A percentile compares a stretch with the other conserved stretches of the same genome.
Evolutionary conservation across 345 rosid species (phyloP).

Genomic region (Citrus medica): DNA sequence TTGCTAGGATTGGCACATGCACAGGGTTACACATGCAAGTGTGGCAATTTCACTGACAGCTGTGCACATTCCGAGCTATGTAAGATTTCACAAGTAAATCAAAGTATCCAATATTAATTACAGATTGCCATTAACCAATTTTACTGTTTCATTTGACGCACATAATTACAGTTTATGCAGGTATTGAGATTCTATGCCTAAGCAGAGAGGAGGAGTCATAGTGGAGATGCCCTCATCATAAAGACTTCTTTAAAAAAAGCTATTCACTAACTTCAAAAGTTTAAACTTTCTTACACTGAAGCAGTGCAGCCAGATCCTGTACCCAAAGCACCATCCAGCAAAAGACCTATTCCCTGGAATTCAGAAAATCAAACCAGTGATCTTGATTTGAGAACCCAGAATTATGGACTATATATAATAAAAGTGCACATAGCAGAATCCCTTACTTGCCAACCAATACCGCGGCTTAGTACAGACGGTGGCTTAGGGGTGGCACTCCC

Average conservation of each 20-base stretch:
- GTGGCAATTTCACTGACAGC: no score
- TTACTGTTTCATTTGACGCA: background rate
- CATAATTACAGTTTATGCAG: background rate
- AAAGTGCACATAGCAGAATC: background rate
- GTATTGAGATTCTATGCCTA: background rate
- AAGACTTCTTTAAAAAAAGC: background rate
- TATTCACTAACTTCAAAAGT: background rate
- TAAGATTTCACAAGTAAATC: background rate
- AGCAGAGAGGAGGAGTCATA: background rate
- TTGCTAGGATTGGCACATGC: background rate
- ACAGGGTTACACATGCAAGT: background rate
- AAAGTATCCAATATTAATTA: background rate
- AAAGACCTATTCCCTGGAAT: constrained; percentile 63
- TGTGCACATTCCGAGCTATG: background rate
- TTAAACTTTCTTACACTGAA: constrained; percentile 50
- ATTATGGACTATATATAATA: background rate
- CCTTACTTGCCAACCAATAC: constrained; percentile 75
- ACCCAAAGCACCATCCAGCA: constrained; percentile 67
- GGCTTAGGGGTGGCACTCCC: constrained; percentile 84
- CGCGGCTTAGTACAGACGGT: constrained; percentile 76
- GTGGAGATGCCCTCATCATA: background rate
- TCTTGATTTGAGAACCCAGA: background rate
- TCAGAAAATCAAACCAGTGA: background rate
- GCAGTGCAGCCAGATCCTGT: constrained; percentile 66
- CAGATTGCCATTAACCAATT: no score